phyloP scores from a whole-genome alignment of 2,329 filamentous ascomycete species.

The Colletotrichum tanaceti region DNA sequence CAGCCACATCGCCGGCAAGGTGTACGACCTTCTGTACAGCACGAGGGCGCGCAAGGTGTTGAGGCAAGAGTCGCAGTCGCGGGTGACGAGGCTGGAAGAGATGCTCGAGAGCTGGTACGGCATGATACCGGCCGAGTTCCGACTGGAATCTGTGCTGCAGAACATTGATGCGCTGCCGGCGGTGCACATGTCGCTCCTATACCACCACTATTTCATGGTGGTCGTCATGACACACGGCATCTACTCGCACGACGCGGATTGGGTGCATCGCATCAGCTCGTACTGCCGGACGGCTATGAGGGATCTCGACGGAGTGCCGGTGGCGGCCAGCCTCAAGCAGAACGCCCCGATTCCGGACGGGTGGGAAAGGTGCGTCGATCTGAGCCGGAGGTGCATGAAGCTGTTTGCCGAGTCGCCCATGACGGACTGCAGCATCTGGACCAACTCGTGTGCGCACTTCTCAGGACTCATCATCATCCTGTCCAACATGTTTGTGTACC shows the following conservation, averaged over 20 bases:
- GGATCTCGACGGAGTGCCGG: conserved; percentile 38
- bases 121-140: conserved; percentile 49
- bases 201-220: conserved; percentile 52
- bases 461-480: conserved; percentile 51
- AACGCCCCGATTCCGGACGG: conserved; percentile 44
- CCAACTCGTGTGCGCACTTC: conserved; percentile 46
- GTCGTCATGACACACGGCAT: conserved; percentile 54
- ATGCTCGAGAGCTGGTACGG: conserved; percentile 54
- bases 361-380: conserved; percentile 50
- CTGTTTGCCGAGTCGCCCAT: conserved; percentile 47
- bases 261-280: conserved; percentile 50
- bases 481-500: conserved; percentile 49
- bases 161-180: conserved; percentile 45
- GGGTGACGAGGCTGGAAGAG: conserved; percentile 45
- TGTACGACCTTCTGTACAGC: conserved; percentile 54
- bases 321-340: conserved; percentile 14
- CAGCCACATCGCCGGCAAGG: conserved; percentile 54
- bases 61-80: conserved; percentile 47
- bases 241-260: conserved; percentile 52
- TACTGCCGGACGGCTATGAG: conserved; percentile 45
- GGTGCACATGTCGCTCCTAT: conserved; percentile 51
- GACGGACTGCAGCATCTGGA: conserved; percentile 50
- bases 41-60: conserved; percentile 42
- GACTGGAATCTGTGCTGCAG: conserved; percentile 48
- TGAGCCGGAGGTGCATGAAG: conserved; percentile 51